phyloP scores from a whole-genome alignment of 2,329 filamentous ascomycete species.

The Stromatinia cepivora region DNA sequence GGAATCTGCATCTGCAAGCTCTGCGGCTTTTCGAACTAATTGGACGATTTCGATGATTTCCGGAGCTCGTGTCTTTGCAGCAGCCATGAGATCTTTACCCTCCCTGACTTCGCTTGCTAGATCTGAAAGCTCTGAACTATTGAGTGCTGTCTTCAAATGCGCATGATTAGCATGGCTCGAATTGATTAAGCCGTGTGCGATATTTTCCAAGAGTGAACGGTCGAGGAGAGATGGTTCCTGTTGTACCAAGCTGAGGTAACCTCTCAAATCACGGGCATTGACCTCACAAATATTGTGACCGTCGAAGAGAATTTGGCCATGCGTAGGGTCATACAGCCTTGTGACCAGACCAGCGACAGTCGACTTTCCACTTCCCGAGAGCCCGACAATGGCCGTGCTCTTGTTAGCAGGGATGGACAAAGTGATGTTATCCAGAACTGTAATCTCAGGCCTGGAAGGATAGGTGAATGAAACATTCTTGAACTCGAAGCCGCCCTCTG shows the following conservation, averaged over 20 bases:
- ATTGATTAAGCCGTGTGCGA: constrained; percentile 43
- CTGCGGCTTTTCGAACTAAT: constrained; percentile 47
- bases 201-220: constrained; percentile 45
- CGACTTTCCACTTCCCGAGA: constrained; percentile 59
- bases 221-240: constrained; percentile 57
- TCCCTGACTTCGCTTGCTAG: constrained; percentile 54
- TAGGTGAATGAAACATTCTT: constrained; percentile 31
- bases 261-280: constrained; percentile 43
- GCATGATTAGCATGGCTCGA: constrained; percentile 52
- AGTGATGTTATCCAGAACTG: constrained; percentile 39
- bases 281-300: constrained; percentile 27
- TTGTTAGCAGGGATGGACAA: constrained; percentile 40
- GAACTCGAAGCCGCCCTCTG: constrained; percentile 12
- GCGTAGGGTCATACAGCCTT: constrained; percentile 57
- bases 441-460: constrained; percentile 37
- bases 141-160: constrained; percentile 44
- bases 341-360: constrained; percentile 56
- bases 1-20: constrained; percentile 48
- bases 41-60: constrained; percentile 40
- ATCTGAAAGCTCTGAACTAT: constrained; percentile 49
- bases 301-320: constrained; percentile 33
- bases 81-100: constrained; percentile 47
- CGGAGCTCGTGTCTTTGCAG: constrained; percentile 7
- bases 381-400: constrained; percentile 56
- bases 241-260: constrained; percentile 51